Evolutionary conservation across 1,284 basidiomycete species (phyloP).

Genomic region (Malassezia caprae): DNA sequence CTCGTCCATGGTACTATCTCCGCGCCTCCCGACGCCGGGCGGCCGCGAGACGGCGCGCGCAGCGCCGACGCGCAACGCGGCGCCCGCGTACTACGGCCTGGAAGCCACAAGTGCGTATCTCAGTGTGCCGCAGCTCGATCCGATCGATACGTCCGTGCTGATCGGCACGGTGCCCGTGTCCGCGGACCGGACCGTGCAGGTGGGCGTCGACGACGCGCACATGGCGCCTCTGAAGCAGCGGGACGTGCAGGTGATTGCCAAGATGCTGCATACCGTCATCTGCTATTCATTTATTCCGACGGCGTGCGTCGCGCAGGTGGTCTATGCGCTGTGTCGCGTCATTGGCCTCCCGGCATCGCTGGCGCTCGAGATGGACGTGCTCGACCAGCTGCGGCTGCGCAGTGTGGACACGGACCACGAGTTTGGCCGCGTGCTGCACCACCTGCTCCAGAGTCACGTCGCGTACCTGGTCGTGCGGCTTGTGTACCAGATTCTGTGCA

Average conservation of each 20-base stretch:
- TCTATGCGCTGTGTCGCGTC: conserved; percentile 34
- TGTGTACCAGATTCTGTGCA: conserved; percentile 25
- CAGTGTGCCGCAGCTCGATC: conserved; percentile 23
- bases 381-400: conserved; percentile 15
- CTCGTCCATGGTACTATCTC: neutral
- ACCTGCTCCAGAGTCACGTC: conserved; percentile 41
- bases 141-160: conserved; percentile 17
- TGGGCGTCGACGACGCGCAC: conserved; percentile 9
- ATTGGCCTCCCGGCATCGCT: conserved; percentile 30
- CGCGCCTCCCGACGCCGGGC: neutral
- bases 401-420: conserved; percentile 20
- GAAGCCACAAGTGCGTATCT: conserved; percentile 30
- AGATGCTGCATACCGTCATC: conserved; percentile 34
- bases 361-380: conserved; percentile 8
- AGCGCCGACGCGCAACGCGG: neutral
- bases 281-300: conserved; percentile 39
- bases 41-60: neutral
- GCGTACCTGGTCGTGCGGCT: conserved; percentile 37
- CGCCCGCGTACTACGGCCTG: conserved; percentile 34
- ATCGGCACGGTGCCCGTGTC: conserved; percentile 15
- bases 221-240: conserved; percentile 25
- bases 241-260: conserved; percentile 34
- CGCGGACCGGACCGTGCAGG: conserved; percentile 16
- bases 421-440: conserved; percentile 25
- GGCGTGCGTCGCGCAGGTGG: conserved; percentile 26